Evolutionary conservation across 805 yeast genomes (phyloP), one percentile per base, ranked within the genome.

Genomic region (Millerago galiae): DNA sequence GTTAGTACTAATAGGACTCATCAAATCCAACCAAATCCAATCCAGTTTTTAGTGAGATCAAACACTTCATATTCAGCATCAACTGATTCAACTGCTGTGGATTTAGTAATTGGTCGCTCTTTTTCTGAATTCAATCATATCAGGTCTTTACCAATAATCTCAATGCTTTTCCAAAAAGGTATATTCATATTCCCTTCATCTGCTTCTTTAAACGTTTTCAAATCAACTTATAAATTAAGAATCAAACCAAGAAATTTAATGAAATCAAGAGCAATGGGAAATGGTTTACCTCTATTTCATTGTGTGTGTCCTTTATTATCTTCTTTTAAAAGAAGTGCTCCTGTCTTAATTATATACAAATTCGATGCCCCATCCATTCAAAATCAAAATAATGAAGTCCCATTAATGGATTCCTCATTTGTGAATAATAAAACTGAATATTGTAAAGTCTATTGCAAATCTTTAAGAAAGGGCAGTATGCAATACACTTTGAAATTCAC

Each of bases 111-210:
- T 25, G 59, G 59, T 2, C 51, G 48, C 18, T 39, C 52, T 3
- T 41, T 52, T 14, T 16, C 42, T 14, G 61, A 55, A 35, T 56
- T 51, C 41, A 54, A 53, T 44, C 45, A 43, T 17, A 39, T 56
- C 13, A 52, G 72, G 33, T 50, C 56, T 3, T 41, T 66, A 27
- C 68, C 66, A 0, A 55, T 67, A 13, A 58, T 58, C 0, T 58
- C 67, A 2, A 48, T 60, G 4, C 27, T 64, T 15, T 50, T 67
- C 34, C 60, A 62, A 24, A 63, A 62, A 37, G 72, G 72, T 1
- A 48, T 63, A 34, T 63, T 49, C 41, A 58, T 63, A n/a, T 66
- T 66, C 48, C 63, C 71, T 3, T 62, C 67, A 28, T 64, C 63
- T 34, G 44, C 49, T 12, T 54, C 71, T 2, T 54, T 60, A 14